Base-by-base conservation (phyloP, 257 asterid genomes). In the Euphrasia confusa region DNA sequence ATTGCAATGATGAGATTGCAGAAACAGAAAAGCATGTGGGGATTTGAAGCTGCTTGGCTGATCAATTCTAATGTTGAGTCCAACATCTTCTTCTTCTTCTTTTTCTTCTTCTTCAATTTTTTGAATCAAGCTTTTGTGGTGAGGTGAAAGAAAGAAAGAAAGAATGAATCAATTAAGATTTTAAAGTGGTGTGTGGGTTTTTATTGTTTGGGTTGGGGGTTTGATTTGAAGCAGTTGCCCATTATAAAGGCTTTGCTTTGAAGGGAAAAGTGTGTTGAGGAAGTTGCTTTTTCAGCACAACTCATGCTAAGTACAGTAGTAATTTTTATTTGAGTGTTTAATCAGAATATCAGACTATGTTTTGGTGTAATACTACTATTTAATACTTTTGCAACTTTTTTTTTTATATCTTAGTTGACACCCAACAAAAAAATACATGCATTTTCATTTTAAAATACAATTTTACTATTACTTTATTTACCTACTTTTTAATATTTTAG, bases 1-100 rank as follows among this genome's bases (percentile, higher is more conserved):
- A 84, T 27, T 18, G 71, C 83, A 7, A 83, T 81, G 71, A 90
- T 77, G 39, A 87, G 66, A 72, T 87, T 84, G 75, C 82, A 84
- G 35, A 81, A 75, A 58, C 88, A 85, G 64, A 87, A 87, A 50
- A 73, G 74, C 35, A 78, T 66, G 7, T 68, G 81, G 68, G 95
- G 79, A 63, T 79, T 79, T 15, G 88, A 81, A 68, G 88, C 72
- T 28, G 84, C 88, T 8, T 80, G 26, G 65, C 58, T 57, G 78
- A 90, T 75, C 66, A 81, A 45, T 55, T 83, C 88, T 35, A 76
- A 30, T 18, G 88, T 77, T 60, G 80, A 75, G 56, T 54, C 55
- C 79, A 82, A 54, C 84, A 83, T 82, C 58, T 15, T 74, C 49
- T 0, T 6, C n/a, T 13, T 47, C 4, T 13, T 49, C 15, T n/a